Evolutionary conservation across 2,329 filamentous ascomycete species (phyloP), one percentile per base, ranked within the genome.

Genomic region (Colletotrichum orbiculare): DNA sequence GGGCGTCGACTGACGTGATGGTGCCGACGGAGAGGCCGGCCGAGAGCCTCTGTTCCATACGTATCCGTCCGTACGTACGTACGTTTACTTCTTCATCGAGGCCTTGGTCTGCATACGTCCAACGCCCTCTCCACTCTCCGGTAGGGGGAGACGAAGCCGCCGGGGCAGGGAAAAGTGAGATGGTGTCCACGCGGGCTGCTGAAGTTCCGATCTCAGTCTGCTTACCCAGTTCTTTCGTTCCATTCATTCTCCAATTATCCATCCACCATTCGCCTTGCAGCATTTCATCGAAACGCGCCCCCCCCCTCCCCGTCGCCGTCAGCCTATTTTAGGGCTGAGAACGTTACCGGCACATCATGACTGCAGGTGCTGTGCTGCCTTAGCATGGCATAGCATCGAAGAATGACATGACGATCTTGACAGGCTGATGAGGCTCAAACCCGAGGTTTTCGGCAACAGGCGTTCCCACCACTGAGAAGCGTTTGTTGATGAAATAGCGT

Each of bases 311-410:
- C 57, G 25, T 50, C 25, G 13, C 41, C 6, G 47, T 54, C 46
- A 61, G 62, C 62, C 62, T 50, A 39, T 56, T 25, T 5, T 56
- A 62, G 58, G 58, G 62, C 62, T 50, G 57, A 61, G 41, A 12
- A 41, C 25, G 15, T 34, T 39, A 37, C 25, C 25, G 25, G 25
- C 25, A 25, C 25, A 52, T 17, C 45, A 56, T 65, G 58, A 65
- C 58, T 47, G 62, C 62, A 65, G 62, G 57, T 62, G 58, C 57
- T 55, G 52, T 41, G 25, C 4, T 25, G 25, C 52, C 62, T 59
- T 17, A 47, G 35, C 37, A n/a, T 38, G 43, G 46, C 35, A 47
- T 65, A 52, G 53, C 52, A 43, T 17, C 58, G 11, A 43, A 12
- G 17, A 41, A 52, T 47, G 49, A 41, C 52, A 62, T 52, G 52